A percentile compares a stretch with the other conserved stretches of the same genome.
Evolutionary conservation across 2,329 filamentous ascomycete genomes (phyloP).

Genomic region (Penicillium janthinellum): DNA sequence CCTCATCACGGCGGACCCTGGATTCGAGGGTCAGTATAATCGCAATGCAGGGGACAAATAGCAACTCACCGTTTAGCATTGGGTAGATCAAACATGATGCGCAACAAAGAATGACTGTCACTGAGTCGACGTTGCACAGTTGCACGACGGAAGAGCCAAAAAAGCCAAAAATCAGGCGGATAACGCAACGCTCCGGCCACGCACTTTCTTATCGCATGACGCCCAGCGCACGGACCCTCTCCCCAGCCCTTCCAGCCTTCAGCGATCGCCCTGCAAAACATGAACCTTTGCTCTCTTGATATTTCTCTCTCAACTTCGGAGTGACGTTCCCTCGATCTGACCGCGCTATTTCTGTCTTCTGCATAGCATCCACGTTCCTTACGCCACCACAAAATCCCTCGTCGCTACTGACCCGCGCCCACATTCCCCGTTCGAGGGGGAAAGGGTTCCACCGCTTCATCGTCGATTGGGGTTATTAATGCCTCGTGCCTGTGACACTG

Average conservation of each 20-base stretch:
- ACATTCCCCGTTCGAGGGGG: conserved; percentile 1
- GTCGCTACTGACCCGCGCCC: background rate
- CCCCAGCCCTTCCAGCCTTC: conserved; percentile 15
- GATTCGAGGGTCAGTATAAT: background rate
- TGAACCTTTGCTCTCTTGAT: background rate
- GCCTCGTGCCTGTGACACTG: conserved; percentile 22
- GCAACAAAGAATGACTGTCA: background rate
- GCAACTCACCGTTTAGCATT: conserved; percentile 39
- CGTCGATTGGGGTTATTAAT: conserved; percentile 23
- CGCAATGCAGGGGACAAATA: background rate
- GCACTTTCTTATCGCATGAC: conserved; percentile 21
- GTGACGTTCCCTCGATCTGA: conserved; percentile 1
- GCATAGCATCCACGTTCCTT: conserved; percentile 21
- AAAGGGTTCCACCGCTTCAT: conserved; percentile 13
- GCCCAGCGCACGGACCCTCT: conserved; percentile 23
- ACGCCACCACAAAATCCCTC: background rate
- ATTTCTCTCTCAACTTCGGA: background rate
- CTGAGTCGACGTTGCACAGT: background rate
- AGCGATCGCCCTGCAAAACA: background rate
- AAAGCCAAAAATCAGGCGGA: conserved; percentile 1
- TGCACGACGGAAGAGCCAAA: conserved; percentile 8
- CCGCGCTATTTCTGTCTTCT: conserved; percentile 13
- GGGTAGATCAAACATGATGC: conserved; percentile 41
- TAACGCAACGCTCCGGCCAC: conserved; percentile 25
- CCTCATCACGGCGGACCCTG: conserved; percentile 42